Base-by-base conservation (phyloP, 2,329 filamentous ascomycete genomes). In the Ophiostoma tasmaniense region DNA sequence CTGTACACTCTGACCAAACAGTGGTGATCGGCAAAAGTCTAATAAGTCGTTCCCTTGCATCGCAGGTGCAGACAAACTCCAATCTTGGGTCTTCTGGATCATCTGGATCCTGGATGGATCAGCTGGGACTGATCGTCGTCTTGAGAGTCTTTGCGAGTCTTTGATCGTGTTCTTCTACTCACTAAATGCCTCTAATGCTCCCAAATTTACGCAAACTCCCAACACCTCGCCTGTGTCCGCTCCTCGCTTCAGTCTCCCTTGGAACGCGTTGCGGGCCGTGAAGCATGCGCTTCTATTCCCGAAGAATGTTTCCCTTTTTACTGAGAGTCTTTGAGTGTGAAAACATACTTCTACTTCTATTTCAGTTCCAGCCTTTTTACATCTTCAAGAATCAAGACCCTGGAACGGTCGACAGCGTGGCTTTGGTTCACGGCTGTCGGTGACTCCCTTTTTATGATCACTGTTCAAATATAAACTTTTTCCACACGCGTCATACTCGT, bases 191-290 rank as follows among this genome's bases (percentile, higher is more conserved):
- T 33, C 3, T 33, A 25, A 5, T 25, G 10, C 22, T 33, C 33
- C 33, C 33, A 33, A 33, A 17, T 33, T 11, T 8, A 61, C 55
- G 30, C 30, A 11, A 25, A n/a, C n/a, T 33, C 55, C 55, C 55
- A 61, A 20, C 55, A 59, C 52, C 52, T 61, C 55, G 22, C 50
- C 50, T 55, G 50, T 25, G 50, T 20, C 50, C 42, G 42, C 42
- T 55, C 22, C 50, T 55, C 50, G 50, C 50, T 55, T 55, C 10
- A 22, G 50, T 55, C 55, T 28, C 55, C 25, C 25, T 61, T 61
- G 55, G 55, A 61, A 61, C 55, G 55, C 55, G 55, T 30, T 30
- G 55, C 55, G 55, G 55, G 55, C 25, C 55, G 55, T 61, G 55
- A 61, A 61, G 55, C 22, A 61, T 59, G 52, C 25, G 30, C 22